A percentile compares a stretch with the other conserved stretches of the same genome.
Evolutionary conservation across 495 filamentous ascomycete genomes (phyloP).

Genomic region (Margaritispora aquatica): DNA sequence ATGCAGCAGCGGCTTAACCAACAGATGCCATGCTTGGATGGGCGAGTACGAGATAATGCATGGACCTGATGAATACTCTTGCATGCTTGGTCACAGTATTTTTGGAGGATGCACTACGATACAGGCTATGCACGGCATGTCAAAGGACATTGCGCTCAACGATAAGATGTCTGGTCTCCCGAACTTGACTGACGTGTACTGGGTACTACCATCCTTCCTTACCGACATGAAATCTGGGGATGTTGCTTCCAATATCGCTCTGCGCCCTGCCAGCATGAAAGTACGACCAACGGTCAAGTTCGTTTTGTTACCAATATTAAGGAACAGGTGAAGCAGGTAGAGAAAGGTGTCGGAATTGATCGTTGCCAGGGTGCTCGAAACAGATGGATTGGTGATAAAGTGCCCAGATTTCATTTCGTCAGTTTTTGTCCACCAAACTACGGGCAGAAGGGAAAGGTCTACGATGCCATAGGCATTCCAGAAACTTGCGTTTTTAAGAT

Average conservation of each 20-base stretch:
- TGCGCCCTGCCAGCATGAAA: background rate
- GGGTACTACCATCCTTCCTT: background rate
- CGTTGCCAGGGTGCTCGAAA: background rate
- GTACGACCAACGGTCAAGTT: background rate
- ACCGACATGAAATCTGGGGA: background rate
- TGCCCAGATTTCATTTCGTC: background rate
- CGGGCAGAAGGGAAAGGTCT: background rate
- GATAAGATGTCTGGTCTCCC: background rate
- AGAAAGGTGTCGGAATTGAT: background rate
- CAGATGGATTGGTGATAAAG: background rate
- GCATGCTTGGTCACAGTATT: background rate
- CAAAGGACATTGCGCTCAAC: background rate
- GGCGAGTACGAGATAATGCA: background rate
- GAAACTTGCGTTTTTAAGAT: background rate
- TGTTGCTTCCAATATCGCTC: background rate
- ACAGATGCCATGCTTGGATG: background rate
- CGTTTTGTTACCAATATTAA: background rate
- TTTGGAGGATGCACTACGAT: background rate
- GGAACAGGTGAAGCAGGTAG: background rate
- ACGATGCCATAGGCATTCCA: background rate
- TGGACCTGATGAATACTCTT: background rate
- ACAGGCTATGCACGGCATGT: background rate
- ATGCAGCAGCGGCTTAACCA: background rate
- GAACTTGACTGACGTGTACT: background rate
- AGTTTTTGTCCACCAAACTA: background rate